phyloP scores from a whole-genome alignment of 2,329 filamentous ascomycete species.

The Penicillium sp. region DNA sequence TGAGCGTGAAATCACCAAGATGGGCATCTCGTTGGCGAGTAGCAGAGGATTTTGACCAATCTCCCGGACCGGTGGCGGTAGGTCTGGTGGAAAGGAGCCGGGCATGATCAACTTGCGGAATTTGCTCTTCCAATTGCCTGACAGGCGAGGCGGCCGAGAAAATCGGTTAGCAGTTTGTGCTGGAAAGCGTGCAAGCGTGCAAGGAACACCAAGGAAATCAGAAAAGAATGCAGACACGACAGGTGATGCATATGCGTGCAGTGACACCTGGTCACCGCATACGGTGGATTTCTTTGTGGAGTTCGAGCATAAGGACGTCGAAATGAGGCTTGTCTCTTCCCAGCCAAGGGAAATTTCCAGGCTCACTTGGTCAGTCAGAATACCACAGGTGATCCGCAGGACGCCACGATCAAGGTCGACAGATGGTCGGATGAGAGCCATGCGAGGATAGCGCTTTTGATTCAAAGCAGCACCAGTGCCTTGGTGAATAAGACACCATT shows the following conservation, averaged over 20 bases:
- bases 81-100: constrained; percentile 52
- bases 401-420: constrained; percentile 69
- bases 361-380: constrained; percentile 34
- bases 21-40: constrained; percentile 90
- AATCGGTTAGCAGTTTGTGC: constrained; percentile 65
- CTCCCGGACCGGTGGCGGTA: constrained; percentile 53
- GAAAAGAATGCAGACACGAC: constrained; percentile 76
- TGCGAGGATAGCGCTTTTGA: constrained; percentile 83
- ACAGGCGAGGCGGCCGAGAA: constrained; percentile 67
- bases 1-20: constrained; percentile 75
- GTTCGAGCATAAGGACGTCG: constrained; percentile 57
- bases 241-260: constrained; percentile 66
- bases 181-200: constrained; percentile 80
- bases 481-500: constrained; percentile 91
- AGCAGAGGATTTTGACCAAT: constrained; percentile 56
- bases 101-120: constrained; percentile 42
- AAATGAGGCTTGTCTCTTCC: constrained; percentile 53
- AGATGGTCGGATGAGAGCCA: constrained; percentile 76
- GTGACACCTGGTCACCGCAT: constrained; percentile 74
- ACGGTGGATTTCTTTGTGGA: constrained; percentile 58
- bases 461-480: constrained; percentile 80
- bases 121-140: constrained; percentile 26
- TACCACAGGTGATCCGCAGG: constrained; percentile 56
- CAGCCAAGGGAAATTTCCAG: constrained; percentile 39
- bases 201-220: constrained; percentile 70